A percentile compares a stretch with the other conserved stretches of the same genome.
Conservation (phyloP, 257 asterid genomes). For the Voacanga thouarsii region DNA sequence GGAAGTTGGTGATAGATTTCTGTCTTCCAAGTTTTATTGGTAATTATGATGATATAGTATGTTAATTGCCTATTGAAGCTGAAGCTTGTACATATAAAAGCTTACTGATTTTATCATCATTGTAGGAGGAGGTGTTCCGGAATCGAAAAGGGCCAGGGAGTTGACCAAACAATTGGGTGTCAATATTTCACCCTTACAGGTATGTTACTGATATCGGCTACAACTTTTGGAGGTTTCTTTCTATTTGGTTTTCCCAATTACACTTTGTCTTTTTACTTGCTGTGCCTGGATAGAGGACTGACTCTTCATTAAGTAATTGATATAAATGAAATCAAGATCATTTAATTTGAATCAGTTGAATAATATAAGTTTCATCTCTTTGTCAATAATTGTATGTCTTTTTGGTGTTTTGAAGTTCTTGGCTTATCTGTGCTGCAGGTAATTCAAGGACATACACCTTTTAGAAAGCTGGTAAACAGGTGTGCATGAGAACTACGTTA, state of each 20-base stretch:
- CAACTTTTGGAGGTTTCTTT: neutral
- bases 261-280: neutral
- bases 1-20: neutral
- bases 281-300: constrained; percentile 5
- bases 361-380: neutral
- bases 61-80: neutral
- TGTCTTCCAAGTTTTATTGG: neutral
- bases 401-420: constrained; percentile 15
- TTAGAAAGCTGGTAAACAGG: constrained; percentile 69
- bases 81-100: constrained; percentile 1
- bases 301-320: neutral
- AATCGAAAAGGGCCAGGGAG: constrained; percentile 71
- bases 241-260: neutral
- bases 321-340: neutral
- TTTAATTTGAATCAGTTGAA: neutral
- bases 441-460: constrained; percentile 91
- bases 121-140: constrained; percentile 94
- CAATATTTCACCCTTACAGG: constrained; percentile 66
- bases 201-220: constrained; percentile 21
- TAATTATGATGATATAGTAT: neutral
- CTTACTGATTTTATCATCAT: constrained; percentile 17
- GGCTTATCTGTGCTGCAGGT: constrained; percentile 53
- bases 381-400: neutral
- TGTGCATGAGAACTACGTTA: constrained; percentile 18
- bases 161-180: constrained; percentile 57